A percentile compares a stretch with the other conserved stretches of the same genome.
These are phyloP conservation scores for Sechiopsis laciniata DNA, from an alignment of 306 rosid species.

Conservation along the genomic window DNA sequence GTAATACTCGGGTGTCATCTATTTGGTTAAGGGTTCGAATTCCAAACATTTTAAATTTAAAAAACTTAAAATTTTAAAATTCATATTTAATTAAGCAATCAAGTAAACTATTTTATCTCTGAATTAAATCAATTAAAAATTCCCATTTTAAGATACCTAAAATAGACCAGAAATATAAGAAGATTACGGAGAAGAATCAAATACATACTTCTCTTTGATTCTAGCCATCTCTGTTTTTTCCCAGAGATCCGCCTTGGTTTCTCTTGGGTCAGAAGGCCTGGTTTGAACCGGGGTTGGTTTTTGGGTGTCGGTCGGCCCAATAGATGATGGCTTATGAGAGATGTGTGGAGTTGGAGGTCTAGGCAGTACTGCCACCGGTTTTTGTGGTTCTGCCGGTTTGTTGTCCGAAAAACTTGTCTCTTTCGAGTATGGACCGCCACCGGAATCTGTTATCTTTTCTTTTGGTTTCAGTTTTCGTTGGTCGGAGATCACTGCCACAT, in stretches of 20 bases:
- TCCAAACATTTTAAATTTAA: no score
- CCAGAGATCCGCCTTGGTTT: slow-evolving; percentile 55
- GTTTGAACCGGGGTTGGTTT: slow-evolving; percentile 24
- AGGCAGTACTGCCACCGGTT: not conserved
- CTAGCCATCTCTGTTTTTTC: slow-evolving; percentile 49
- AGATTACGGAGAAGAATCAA: not conserved
- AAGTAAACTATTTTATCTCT: no score
- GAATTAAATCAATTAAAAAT: no score
- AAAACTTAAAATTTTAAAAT: no score
- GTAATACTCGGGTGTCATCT: no score
- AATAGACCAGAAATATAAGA: not conserved
- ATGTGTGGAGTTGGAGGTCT: slow-evolving; percentile 33
- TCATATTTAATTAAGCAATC: no score
- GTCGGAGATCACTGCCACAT: not conserved
- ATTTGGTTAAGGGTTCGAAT: no score
- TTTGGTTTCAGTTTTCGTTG: slow-evolving; percentile 13
- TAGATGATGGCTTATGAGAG: slow-evolving; percentile 7
- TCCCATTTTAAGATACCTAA: not conserved
- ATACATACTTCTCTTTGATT: slow-evolving; percentile 43
- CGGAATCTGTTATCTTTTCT: slow-evolving; percentile 28
- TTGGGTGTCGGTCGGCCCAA: slow-evolving; percentile 23
- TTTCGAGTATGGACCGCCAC: slow-evolving; percentile 15
- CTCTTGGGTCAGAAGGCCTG: slow-evolving; percentile 8
- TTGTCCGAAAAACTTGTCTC: slow-evolving; percentile 17
- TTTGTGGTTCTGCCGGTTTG: slow-evolving; percentile 21